Conservation (phyloP, 2,329 filamentous ascomycete species). For the Exophiala xenobiotica region DNA sequence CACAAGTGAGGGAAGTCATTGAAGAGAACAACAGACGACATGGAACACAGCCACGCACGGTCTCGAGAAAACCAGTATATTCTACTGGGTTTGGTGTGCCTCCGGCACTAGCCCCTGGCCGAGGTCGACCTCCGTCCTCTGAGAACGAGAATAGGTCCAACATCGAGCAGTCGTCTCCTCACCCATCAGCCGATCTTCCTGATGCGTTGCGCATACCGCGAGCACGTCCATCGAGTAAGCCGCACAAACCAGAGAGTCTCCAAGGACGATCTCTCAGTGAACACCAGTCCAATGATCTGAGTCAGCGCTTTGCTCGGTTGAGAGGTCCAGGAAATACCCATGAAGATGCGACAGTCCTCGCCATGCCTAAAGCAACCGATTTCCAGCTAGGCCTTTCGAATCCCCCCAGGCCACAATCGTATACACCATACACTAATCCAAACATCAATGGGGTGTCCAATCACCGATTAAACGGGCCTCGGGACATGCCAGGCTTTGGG, state of each 20-base stretch:
- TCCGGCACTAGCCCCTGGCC: constrained; percentile 4
- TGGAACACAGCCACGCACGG: constrained; percentile 52
- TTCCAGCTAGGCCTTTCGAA: constrained; percentile 17
- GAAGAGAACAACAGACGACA: constrained; percentile 63
- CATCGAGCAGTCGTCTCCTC: constrained; percentile 1
- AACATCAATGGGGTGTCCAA: constrained; percentile 29
- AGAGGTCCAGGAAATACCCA: constrained; percentile 19
- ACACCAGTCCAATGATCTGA: constrained; percentile 27
- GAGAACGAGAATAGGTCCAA: background rate
- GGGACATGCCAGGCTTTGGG: constrained; percentile 39
- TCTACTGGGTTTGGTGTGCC: constrained; percentile 22
- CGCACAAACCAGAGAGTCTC: constrained; percentile 26
- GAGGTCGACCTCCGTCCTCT: constrained; percentile 5
- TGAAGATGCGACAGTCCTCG: constrained; percentile 11
- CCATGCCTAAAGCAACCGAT: constrained; percentile 26
- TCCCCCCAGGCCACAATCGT: constrained; percentile 17
- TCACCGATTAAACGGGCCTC: constrained; percentile 42
- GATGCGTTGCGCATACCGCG: constrained; percentile 21
- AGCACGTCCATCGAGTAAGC: constrained; percentile 25
- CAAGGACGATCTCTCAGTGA: constrained; percentile 25
- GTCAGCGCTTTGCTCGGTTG: constrained; percentile 30
- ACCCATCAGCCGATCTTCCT: constrained; percentile 18
- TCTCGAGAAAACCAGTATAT: constrained; percentile 21
- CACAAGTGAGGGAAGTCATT: constrained; percentile 59
- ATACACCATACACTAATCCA: constrained; percentile 30